Base-by-base conservation (phyloP, 495 filamentous ascomycete species). In the Neurospora cerealis region DNA sequence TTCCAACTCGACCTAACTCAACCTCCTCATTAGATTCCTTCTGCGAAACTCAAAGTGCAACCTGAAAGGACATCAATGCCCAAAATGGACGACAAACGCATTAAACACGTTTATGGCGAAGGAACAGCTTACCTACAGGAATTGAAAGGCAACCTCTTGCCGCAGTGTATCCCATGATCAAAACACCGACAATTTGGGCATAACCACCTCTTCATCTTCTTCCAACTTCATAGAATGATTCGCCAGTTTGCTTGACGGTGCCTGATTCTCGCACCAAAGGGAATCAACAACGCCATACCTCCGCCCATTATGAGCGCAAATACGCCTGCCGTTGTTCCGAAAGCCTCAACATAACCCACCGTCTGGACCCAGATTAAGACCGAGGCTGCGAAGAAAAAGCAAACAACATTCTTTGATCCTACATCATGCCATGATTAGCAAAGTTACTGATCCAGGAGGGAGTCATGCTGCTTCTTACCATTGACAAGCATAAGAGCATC, bases 291-390 rank as follows among this genome's bases (percentile, higher is more conserved):
- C n/a, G 66, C 70, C 77, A 80, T 79, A 5, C 80, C 79, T 10
- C 78, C 37, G 11, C 48, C 76, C 28, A 82, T 78, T 15, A 82
- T 71, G 15, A 74, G 77, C n/a, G 79, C 77, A 72, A 76, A 82
- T 8, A 88, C 86, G 36, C 85, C 84, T 1, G 86, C 86, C 81
- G 88, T 87, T n/a, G 83, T 76, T 1, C 87, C 86, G 71, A 85
- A 89, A 28, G 86, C 86, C 72, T 83, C 79, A 5, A 80, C 71
- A 69, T 89, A 89, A 2, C 88, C 87, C 0, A 81, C 79, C 69
- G 80, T 72, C 40, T 83, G 80, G 21, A 87, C 83, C 88, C 87
- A 88, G 2, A 86, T 86, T 34, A 81, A 71, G 62, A 82, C 77
- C 4, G 77, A 79, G 34, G 80, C 79, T 2, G 79, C 72, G 37